Percentiles rank a stretch among this genome's conserved stretches.
Conservation (phyloP, 805 yeast genomes). For the Candida mattraensis region DNA sequence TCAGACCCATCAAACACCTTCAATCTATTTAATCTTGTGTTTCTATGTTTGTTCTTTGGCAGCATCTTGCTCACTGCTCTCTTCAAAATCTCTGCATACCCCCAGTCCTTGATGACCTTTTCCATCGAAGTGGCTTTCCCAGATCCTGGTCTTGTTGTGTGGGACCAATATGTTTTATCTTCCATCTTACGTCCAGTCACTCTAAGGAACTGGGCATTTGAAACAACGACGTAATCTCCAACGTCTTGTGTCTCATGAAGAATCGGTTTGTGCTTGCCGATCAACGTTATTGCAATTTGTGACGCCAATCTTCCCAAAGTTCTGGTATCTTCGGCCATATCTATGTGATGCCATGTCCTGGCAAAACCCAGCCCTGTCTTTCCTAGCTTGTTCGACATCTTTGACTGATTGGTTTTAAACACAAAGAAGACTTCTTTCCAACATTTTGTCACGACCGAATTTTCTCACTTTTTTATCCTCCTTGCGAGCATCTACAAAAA, state of each 20-base stretch:
- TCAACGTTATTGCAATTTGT: conserved; percentile 79
- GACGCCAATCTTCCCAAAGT: conserved; percentile 92
- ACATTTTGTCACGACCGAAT: too few species aligned
- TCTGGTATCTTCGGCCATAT: conserved; percentile 78
- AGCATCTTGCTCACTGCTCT: conserved; percentile 96
- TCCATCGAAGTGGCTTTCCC: conserved; percentile 82
- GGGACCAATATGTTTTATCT: conserved; percentile 85
- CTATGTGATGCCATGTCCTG: conserved; percentile 94
- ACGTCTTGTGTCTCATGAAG: conserved; percentile 76
- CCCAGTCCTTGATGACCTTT: conserved; percentile 70
- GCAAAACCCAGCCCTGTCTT: conserved; percentile 52
- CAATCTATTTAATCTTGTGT: conserved; percentile 75
- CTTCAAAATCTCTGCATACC: conserved; percentile 80
- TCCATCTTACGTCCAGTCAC: conserved; percentile 83
- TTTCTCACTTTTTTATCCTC: too few species aligned
- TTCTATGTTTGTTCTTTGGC: conserved; percentile 85
- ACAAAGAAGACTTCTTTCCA: too few species aligned
- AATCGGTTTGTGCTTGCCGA: conserved; percentile 97
- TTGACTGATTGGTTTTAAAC: too few species aligned
- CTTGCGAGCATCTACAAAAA: too few species aligned
- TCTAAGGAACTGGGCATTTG: conserved; percentile 80
- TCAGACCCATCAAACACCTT: conserved; percentile 86
- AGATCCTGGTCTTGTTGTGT: conserved; percentile 87
- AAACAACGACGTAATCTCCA: conserved; percentile 96
- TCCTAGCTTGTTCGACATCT: conserved; percentile 50